A percentile compares a stretch with the other conserved stretches of the same genome.
phyloP scores from a whole-genome alignment of 1,139 yeast species.

The Lodderomyces margitis region DNA sequence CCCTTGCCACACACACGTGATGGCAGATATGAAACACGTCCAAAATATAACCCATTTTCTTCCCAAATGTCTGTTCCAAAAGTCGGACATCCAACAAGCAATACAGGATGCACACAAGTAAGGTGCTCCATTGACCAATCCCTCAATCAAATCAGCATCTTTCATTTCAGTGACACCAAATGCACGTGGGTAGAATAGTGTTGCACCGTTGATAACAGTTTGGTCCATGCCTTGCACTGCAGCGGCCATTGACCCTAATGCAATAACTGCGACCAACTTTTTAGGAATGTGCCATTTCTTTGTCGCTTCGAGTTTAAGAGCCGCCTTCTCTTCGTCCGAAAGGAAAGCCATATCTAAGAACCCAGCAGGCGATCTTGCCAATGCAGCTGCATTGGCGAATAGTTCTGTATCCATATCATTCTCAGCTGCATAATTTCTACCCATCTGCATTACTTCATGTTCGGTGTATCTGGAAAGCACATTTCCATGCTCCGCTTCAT shows the following conservation, averaged over 20 bases:
- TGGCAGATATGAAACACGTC: constrained; percentile 63
- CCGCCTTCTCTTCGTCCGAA: constrained; percentile 58
- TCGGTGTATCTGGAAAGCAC: constrained; percentile 62
- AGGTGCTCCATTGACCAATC: constrained; percentile 79
- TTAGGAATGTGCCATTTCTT: constrained; percentile 66
- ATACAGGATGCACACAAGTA: constrained; percentile 69
- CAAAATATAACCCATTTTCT: constrained; percentile 73
- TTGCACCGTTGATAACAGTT: constrained; percentile 83
- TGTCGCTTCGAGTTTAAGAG: constrained; percentile 54
- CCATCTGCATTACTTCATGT: constrained; percentile 68
- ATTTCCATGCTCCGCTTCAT: constrained; percentile 42
- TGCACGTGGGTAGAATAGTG: constrained; percentile 58
- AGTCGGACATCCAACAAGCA: constrained; percentile 75
- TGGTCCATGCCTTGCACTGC: constrained; percentile 95
- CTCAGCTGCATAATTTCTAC: constrained; percentile 62
- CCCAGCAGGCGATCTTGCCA: constrained; percentile 64
- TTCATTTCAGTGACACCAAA: constrained; percentile 44
- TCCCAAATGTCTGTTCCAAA: constrained; percentile 60
- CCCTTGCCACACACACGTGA: constrained; percentile 77
- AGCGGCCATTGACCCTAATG: constrained; percentile 84
- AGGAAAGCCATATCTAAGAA: constrained; percentile 59
- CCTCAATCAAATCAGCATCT: constrained; percentile 66
- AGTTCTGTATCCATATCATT: constrained; percentile 63
- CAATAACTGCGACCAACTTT: constrained; percentile 59
- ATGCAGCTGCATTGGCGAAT: constrained; percentile 72